Evolutionary conservation across 495 filamentous ascomycete genomes (phyloP).

Genomic region (Pyronema omphalodes): DNA sequence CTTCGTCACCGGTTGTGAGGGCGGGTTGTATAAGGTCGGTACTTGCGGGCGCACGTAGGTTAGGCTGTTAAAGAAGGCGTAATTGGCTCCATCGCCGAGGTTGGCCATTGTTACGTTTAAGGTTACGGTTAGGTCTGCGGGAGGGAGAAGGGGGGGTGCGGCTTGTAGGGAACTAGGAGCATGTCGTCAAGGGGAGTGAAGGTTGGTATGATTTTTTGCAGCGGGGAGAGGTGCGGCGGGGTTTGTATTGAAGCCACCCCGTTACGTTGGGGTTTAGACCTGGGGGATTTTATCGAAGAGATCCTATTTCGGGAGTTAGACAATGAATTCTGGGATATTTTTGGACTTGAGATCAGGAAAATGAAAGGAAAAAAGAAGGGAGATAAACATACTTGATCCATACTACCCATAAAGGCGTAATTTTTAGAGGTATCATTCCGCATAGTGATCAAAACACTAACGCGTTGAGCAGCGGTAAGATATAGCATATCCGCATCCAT

Average conservation of each 20-base stretch:
- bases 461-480: constrained; percentile 50
- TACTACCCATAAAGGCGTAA: constrained; percentile 45
- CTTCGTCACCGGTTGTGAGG: constrained; percentile 41
- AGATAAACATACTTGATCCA: constrained; percentile 38
- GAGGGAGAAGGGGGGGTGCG: constrained; percentile 34
- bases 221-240: constrained; percentile 37
- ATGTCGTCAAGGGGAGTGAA: constrained; percentile 60
- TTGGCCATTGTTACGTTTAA: constrained; percentile 54
- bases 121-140: constrained; percentile 41
- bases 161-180: constrained; percentile 46
- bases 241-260: constrained; percentile 63
- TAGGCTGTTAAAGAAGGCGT: constrained; percentile 68
- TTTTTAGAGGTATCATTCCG: constrained; percentile 45
- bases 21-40: constrained; percentile 62
- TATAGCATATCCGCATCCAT: constrained; percentile 44
- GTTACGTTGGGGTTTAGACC: constrained; percentile 58
- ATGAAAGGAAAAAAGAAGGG: too few relatives aligned
- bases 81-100: constrained; percentile 55
- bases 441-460: constrained; percentile 46
- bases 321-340: too few relatives aligned
- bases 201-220: too few relatives aligned
- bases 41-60: constrained; percentile 59
- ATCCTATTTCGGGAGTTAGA: constrained; percentile 37
- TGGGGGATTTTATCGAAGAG: constrained; percentile 50
- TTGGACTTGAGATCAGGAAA: too few relatives aligned